These are phyloP conservation scores for Fusarium domesticum DNA, from an alignment of 2,329 filamentous ascomycete species.

Conservation along the genomic window DNA sequence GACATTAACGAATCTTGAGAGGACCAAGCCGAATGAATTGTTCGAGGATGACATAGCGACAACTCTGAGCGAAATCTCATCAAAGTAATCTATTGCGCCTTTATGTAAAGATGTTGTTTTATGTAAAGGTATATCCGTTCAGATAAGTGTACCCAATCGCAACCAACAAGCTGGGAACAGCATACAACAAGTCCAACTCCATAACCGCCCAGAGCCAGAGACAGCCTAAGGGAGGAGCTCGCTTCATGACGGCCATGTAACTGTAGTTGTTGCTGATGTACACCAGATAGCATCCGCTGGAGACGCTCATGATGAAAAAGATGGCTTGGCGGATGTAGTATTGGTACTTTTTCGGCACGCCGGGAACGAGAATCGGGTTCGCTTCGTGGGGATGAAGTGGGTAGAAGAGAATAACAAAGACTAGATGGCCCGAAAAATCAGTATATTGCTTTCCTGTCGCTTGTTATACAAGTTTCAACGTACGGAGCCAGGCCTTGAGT, in stretches of 20 bases:
- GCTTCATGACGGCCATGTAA: slow-evolving; percentile 89
- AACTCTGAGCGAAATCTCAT: slow-evolving; percentile 1
- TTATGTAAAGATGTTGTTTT: slow-evolving; percentile 8
- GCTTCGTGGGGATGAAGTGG: slow-evolving; percentile 53
- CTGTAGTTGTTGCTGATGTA: slow-evolving; percentile 74
- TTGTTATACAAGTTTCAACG: slow-evolving; percentile 12
- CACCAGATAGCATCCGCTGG: slow-evolving; percentile 74
- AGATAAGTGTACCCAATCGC: slow-evolving; percentile 46
- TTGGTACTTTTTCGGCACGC: slow-evolving; percentile 47
- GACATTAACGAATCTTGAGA: slow-evolving; percentile 15
- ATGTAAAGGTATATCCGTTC: slow-evolving; percentile 47
- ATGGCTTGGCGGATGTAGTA: slow-evolving; percentile 52
- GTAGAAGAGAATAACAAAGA: slow-evolving; percentile 55
- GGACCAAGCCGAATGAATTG: slow-evolving; percentile 5
- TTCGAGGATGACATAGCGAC: slow-evolving; percentile 8
- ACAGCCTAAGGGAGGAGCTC: slow-evolving; percentile 81
- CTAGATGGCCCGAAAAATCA: slow-evolving; percentile 34
- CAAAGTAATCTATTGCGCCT: too few species aligned
- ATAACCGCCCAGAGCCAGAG: slow-evolving; percentile 93
- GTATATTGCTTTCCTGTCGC: not conserved
- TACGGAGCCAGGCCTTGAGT: slow-evolving; percentile 52
- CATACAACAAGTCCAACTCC: slow-evolving; percentile 72
- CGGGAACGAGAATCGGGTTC: slow-evolving; percentile 48
- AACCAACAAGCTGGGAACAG: slow-evolving; percentile 52
- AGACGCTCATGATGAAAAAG: slow-evolving; percentile 61